Conservation (phyloP, 2,329 filamentous ascomycete species). For the Pezicula neosporulosa region DNA sequence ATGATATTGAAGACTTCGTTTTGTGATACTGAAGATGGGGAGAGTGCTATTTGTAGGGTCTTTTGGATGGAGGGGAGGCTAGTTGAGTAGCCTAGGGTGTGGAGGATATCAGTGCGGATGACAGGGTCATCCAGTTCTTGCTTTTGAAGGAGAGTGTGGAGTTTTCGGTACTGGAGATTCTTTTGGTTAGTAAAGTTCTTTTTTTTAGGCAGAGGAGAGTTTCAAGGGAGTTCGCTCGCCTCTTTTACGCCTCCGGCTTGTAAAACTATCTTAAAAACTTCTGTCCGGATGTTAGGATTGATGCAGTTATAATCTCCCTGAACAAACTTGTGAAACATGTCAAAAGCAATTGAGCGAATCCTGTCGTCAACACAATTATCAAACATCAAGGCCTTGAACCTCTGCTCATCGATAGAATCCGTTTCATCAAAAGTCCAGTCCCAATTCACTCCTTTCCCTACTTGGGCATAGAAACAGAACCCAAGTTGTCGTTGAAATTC, state of each 20-base stretch:
- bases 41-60: conserved; percentile 1
- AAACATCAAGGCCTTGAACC: conserved; percentile 11
- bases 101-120: conserved; percentile 5
- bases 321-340: conserved; percentile 7
- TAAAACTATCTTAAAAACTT: conserved; percentile 10
- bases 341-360: not conserved
- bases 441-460: not conserved
- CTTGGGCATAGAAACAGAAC: too few species aligned
- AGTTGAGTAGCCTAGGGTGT: conserved; percentile 3
- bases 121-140: not conserved
- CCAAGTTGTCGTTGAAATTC: conserved; percentile 1
- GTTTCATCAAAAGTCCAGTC: conserved; percentile 1
- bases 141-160: not conserved
- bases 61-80: conserved; percentile 1
- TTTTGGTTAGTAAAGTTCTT: too few species aligned
- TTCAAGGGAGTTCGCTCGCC: not conserved
- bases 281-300: conserved; percentile 8
- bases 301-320: conserved; percentile 5
- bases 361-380: conserved; percentile 4
- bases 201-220: not conserved
- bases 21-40: not conserved
- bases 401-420: conserved; percentile 2
- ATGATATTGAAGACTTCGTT: not conserved
- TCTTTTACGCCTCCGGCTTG: conserved; percentile 3
- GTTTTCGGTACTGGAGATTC: conserved; percentile 1